Evolutionary conservation across 176 grass and related monocot genomes (phyloP), one percentile per base, ranked within the genome.

Genomic region (Triticum monococcum): DNA sequence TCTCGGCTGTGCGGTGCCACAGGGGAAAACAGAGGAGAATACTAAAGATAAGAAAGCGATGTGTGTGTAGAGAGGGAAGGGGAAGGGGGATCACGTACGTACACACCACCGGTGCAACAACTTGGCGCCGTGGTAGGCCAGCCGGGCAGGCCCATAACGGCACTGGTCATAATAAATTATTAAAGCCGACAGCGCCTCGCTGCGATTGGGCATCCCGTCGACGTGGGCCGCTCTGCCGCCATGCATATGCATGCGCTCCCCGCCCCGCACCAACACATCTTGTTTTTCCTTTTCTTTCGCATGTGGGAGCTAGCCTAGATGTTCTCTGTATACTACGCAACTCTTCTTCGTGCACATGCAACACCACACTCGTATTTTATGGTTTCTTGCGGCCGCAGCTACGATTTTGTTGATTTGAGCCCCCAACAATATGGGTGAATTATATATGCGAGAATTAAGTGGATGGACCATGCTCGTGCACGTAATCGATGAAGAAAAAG

Each of bases 31-130:
- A 54, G 68, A 81, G 69, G 68, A 81, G 84, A 16, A 81, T 88
- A 91, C 86, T 88, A 78, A 88, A 91, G 86, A 85, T 91, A 85
- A 88, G 90, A 91, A 85, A 91, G 90, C 3, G 90, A 91, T 13
- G 60, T 74, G 80, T 73, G 84, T 72, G 17, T 25, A 30, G 72
- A 20, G 50, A 22, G 17, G 6, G 1, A 2, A 35, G 64, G 20
- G 4, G 26, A 56, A 9, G 64, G 50, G 81, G 86, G 88, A 91
- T 91, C 90, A 77, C 46, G 74, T 50, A 75, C 41, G 72, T 75
- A 75, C 72, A 75, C 45, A 76, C 73, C 73, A 56, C 86, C 86
- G 63, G 82, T 91, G 81, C 86, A 88, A 64, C 86, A 85, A 91
- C 54, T 88, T 91, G 86, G 0, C 62, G 77, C 77, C 70, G 81